These are phyloP conservation scores for Thozetella sp. DNA, from an alignment of 495 filamentous ascomycete genomes.

Conservation along the genomic window DNA sequence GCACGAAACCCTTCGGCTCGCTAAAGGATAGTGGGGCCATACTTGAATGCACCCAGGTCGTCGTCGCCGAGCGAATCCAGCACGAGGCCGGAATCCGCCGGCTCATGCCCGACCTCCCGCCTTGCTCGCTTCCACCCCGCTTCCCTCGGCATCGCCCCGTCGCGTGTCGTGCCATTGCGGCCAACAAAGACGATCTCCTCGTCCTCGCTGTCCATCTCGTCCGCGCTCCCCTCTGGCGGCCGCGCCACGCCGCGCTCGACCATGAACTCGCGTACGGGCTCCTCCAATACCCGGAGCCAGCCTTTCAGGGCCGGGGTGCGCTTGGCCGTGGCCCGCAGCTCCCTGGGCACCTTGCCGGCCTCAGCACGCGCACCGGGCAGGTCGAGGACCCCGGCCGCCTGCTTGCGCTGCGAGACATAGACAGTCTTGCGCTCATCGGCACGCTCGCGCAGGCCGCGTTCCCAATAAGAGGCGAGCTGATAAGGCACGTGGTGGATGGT, in stretches of 20 bases:
- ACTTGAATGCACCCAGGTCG: constrained; percentile 80
- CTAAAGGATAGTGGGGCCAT: constrained; percentile 32
- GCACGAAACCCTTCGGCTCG: constrained; percentile 2
- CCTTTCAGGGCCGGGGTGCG: constrained; percentile 44
- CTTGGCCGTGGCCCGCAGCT: constrained; percentile 54
- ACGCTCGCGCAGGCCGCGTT: constrained; percentile 61
- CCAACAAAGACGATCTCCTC: constrained; percentile 96
- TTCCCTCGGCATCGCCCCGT: constrained; percentile 34
- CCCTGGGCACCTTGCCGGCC: constrained; percentile 57
- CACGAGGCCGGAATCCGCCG: constrained; percentile 71
- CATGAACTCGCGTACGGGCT: constrained; percentile 45
- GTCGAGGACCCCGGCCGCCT: constrained; percentile 32
- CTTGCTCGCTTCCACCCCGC: constrained; percentile 32
- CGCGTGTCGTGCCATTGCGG: constrained; percentile 72
- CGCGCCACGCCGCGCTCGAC: constrained; percentile 32
- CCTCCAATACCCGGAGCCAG: constrained; percentile 49
- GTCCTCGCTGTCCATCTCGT: constrained; percentile 64
- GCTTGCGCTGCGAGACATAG: constrained; percentile 23
- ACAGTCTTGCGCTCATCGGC: constrained; percentile 38
- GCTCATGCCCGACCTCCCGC: constrained; percentile 48
- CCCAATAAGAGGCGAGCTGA: constrained; percentile 86
- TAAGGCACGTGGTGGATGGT: constrained; percentile 81
- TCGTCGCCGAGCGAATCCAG: constrained; percentile 77
- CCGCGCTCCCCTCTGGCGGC: constrained; percentile 40
- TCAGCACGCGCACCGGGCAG: constrained; percentile 7